Evolutionary conservation across 2,329 filamentous ascomycete genomes (phyloP).

Genomic region (Stemphylium vesicarium): DNA sequence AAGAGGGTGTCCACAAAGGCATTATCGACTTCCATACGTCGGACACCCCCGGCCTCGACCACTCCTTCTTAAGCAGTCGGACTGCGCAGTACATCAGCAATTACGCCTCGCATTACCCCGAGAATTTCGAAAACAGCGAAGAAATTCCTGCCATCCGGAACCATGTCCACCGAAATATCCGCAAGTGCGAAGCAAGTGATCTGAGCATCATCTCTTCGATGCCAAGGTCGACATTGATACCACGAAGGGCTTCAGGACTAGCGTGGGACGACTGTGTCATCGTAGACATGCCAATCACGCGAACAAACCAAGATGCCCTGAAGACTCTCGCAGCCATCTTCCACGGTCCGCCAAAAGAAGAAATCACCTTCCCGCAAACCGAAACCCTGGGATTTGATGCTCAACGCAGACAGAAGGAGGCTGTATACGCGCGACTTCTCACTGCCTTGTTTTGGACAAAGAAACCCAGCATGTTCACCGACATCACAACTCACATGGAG

Average conservation of each 20-base stretch:
- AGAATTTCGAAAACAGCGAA: slow-evolving; percentile 59
- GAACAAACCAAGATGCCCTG: slow-evolving; percentile 61
- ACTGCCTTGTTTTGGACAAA: slow-evolving; percentile 61
- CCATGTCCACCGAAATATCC: slow-evolving; percentile 58
- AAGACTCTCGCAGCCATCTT: slow-evolving; percentile 63
- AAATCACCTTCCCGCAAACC: slow-evolving; percentile 46
- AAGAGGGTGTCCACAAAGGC: slow-evolving; percentile 57
- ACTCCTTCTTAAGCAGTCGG: slow-evolving; percentile 60
- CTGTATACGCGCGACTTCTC: slow-evolving; percentile 60
- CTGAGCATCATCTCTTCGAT: slow-evolving; percentile 64
- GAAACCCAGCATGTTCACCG: slow-evolving; percentile 59
- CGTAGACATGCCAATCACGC: slow-evolving; percentile 58
- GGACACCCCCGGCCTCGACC: slow-evolving; percentile 58
- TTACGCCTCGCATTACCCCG: slow-evolving; percentile 62
- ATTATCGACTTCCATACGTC: slow-evolving; percentile 59
- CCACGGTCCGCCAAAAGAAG: slow-evolving; percentile 56
- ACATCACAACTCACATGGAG: slow-evolving; percentile 61
- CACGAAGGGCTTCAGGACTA: slow-evolving; percentile 49
- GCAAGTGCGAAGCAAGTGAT: slow-evolving; percentile 62
- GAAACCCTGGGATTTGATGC: slow-evolving; percentile 30
- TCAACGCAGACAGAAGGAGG: slow-evolving; percentile 54
- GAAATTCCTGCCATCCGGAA: slow-evolving; percentile 55
- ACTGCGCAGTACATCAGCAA: slow-evolving; percentile 64
- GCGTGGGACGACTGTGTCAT: slow-evolving; percentile 50
- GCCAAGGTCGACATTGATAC: slow-evolving; percentile 60